Evolutionary conservation across 2,329 filamentous ascomycete genomes (phyloP).

Genomic region (Emydomyces testavorans): DNA sequence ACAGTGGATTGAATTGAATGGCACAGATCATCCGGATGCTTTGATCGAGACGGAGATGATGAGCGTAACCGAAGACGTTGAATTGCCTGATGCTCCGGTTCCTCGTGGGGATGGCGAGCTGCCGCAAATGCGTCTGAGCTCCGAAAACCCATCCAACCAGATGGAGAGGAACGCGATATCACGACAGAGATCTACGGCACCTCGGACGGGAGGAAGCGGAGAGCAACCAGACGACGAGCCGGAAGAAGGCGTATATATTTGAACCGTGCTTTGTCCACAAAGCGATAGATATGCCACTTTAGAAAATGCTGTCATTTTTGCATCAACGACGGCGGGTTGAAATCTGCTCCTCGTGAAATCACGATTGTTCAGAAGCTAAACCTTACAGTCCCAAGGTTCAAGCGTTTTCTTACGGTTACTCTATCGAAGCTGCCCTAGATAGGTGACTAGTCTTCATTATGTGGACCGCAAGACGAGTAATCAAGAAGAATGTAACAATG

Average conservation of each 20-base stretch:
- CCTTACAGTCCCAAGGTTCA: not conserved
- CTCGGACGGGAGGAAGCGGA: not conserved
- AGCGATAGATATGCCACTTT: not conserved
- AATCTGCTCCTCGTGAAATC: not conserved
- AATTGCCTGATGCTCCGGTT: not conserved
- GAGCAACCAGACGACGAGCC: not conserved
- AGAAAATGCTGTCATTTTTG: too few species aligned
- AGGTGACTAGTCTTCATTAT: not conserved
- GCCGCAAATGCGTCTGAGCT: not conserved
- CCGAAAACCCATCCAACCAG: not conserved
- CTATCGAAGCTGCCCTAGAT: not conserved
- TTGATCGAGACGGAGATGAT: slow-evolving; percentile 7
- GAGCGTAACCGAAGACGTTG: slow-evolving; percentile 1
- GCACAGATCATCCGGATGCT: slow-evolving; percentile 1
- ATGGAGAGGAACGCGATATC: not conserved
- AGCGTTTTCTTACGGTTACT: not conserved
- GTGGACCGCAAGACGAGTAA: not conserved
- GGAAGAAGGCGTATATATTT: slow-evolving; percentile 26
- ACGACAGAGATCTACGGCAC: not conserved
- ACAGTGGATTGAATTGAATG: slow-evolving; percentile 36
- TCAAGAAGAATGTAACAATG: not conserved
- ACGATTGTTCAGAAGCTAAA: not conserved
- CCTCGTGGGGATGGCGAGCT: not conserved
- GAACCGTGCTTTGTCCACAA: slow-evolving; percentile 10
- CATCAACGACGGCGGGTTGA: not conserved